Evolutionary conservation across 345 rosid species (phyloP), one percentile per base, ranked within the genome.

Genomic region (Corchorus olitorius): DNA sequence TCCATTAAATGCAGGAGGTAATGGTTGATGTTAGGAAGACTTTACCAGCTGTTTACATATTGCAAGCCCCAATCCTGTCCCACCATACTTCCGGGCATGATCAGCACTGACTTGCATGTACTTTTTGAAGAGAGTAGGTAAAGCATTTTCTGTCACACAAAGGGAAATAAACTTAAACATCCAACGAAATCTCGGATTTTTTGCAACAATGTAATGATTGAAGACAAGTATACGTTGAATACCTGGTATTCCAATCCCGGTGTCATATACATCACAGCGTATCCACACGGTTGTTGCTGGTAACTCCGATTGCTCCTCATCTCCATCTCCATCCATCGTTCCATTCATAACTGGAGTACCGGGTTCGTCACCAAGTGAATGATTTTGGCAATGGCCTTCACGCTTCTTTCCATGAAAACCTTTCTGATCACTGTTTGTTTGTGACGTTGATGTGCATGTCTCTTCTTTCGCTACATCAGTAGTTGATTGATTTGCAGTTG

Each of bases 181-280:
- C 8, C 56, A 69, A 50, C 15, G 33, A 69, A 69, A 50, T 33
- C 41, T 49, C 9, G 48, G n/a, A 33, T 62, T 27, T 17, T 4
- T 22, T 53, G 70, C 19, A 8, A 33, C 34, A 72, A 45, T 71
- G 55, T 34, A 54, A 45, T 61, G 73, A 46, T 20, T 19, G 52
- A 50, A n/a, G 8, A 8, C 15, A 59, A 33, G 48, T 16, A 33
- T 15, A 34, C 15, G 12, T 0, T 45, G 62, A 33, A 46, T 83
- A 86, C 99, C 98, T 82, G 99, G 99, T 77, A 95, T 95, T 84
- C 99, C 98, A 46, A 95, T 95, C 78, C 99, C 97, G 45, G 97
- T 91, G 83, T 96, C 99, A 75, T 86, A 86, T 34, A 96, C 98
- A 55, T 96, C 98, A 27, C 99, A 96, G 48, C 93, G 59, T 60